phyloP scores from a whole-genome alignment of 2,329 filamentous ascomycete genomes.

The Penicillium griseofulvum region DNA sequence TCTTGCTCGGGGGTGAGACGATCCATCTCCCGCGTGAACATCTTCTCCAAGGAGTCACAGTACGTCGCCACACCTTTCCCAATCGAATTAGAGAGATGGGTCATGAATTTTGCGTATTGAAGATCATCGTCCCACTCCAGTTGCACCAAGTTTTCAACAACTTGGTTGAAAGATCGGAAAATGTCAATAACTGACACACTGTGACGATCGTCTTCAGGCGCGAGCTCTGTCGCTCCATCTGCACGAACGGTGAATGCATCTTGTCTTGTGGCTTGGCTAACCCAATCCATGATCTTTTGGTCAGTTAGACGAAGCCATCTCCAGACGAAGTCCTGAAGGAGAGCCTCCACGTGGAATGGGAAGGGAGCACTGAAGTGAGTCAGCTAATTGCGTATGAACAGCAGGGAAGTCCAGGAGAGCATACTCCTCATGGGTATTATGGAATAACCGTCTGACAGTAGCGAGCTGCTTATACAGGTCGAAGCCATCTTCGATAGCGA shows the following conservation, averaged over 20 bases:
- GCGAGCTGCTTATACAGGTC: slow-evolving; percentile 87
- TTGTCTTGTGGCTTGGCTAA: slow-evolving; percentile 86
- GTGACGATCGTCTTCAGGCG: slow-evolving; percentile 79
- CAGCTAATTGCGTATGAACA: slow-evolving; percentile 6
- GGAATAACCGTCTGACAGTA: slow-evolving; percentile 77
- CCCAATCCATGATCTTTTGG: slow-evolving; percentile 73
- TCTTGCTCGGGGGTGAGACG: slow-evolving; percentile 83
- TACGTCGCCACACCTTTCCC: slow-evolving; percentile 80
- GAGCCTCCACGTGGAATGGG: slow-evolving; percentile 79
- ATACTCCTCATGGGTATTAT: slow-evolving; percentile 65
- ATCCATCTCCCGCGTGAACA: slow-evolving; percentile 90
- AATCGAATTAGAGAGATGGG: slow-evolving; percentile 79
- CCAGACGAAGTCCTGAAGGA: slow-evolving; percentile 92
- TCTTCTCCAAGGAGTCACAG: slow-evolving; percentile 84
- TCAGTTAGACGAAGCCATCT: slow-evolving; percentile 86
- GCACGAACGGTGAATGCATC: slow-evolving; percentile 78
- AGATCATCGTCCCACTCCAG: slow-evolving; percentile 91
- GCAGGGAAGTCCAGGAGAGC: slow-evolving; percentile 7
- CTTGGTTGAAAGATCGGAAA: slow-evolving; percentile 90
- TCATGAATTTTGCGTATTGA: slow-evolving; percentile 97
- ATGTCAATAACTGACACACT: slow-evolving; percentile 92
- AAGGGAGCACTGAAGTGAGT: slow-evolving; percentile 57
- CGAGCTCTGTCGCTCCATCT: slow-evolving; percentile 60
- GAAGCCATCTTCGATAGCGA: slow-evolving; percentile 89
- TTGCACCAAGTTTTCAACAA: slow-evolving; percentile 78